Base-by-base conservation (phyloP, 2,329 filamentous ascomycete genomes). In the Colletotrichum karsti region DNA sequence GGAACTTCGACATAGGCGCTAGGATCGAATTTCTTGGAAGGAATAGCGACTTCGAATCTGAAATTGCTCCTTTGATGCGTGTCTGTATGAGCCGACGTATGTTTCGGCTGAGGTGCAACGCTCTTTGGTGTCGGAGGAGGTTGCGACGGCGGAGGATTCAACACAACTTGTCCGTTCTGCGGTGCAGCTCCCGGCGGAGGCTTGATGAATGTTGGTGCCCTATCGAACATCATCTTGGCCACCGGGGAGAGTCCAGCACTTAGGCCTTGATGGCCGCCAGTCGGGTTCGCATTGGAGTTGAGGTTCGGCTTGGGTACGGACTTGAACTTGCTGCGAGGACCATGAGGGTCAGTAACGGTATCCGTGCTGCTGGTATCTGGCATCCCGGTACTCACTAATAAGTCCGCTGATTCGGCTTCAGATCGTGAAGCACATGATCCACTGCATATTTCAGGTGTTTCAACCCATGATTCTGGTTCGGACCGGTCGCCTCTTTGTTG, bases 361-460 rank as follows among this genome's bases (percentile, higher is more conserved):
- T n/a, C 30, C 3, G 22, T 13, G 24, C 9, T 9, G 20, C 28
- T 12, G 37, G 5, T 10, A 7, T 4, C 30, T 7, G 4, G 33
- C 4, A n/a, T 33, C 4, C 10, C 13, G 37, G 39, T 57, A 74
- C 84, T 77, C 80, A 93, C 91, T 88, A 93, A 74, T 91, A 82
- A 9, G 92, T 91, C 70, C 92, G 83, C 69, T 91, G 90, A n/a
- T 91, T 87, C 2, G 90, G 87, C 74, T 90, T 90, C 63, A 98
- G 79, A 42, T 97, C 86, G 70, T 91, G 89, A 64, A 93, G 88
- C 30, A 98, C 84, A 77, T 95, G 91, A 73, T 92, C 87, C 50
- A 95, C 84, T 10, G 90, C 91, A 72, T 91, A 89, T 72, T 93
- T 91, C 51, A 95, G 26, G n/a, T 68, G 65, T 30, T 68, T 68